Conservation (phyloP, 2,329 filamentous ascomycete genomes). For the Scedosporium boydii region DNA sequence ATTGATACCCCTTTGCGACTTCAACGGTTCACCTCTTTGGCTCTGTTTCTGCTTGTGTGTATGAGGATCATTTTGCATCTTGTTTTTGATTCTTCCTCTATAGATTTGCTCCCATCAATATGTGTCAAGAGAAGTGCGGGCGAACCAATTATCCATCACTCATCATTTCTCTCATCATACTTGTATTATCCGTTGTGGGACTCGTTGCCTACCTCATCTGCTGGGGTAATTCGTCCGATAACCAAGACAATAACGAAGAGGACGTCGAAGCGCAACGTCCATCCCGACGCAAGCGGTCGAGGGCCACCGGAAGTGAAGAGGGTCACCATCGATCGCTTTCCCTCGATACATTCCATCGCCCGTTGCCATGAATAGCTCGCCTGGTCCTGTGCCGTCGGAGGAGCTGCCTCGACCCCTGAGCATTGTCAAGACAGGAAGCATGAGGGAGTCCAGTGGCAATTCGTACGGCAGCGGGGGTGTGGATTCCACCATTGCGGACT, state of each 20-base stretch:
- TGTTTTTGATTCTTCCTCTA: neutral
- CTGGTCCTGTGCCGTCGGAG: neutral
- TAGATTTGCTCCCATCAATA: neutral
- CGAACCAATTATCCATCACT: neutral
- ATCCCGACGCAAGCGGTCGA: neutral
- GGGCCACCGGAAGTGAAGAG: neutral
- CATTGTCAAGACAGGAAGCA: neutral
- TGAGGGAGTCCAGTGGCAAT: neutral
- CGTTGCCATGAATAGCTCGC: neutral
- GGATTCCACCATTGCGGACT: neutral
- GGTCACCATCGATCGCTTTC: neutral
- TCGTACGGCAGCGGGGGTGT: neutral
- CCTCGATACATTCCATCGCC: neutral
- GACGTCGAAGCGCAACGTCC: neutral
- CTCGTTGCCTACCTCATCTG: constrained; percentile 1
- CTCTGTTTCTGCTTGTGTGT: neutral
- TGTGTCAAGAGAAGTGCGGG: neutral
- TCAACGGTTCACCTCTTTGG: neutral
- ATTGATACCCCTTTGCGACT: neutral
- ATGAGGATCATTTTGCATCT: neutral
- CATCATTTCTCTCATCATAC: constrained; percentile 4
- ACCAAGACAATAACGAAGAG: neutral
- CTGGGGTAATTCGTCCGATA: neutral
- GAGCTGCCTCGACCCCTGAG: constrained; percentile 1
- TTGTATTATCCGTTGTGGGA: constrained; percentile 1